Conservation (phyloP, 495 filamentous ascomycete genomes). For the Chaetomium fimeti region DNA sequence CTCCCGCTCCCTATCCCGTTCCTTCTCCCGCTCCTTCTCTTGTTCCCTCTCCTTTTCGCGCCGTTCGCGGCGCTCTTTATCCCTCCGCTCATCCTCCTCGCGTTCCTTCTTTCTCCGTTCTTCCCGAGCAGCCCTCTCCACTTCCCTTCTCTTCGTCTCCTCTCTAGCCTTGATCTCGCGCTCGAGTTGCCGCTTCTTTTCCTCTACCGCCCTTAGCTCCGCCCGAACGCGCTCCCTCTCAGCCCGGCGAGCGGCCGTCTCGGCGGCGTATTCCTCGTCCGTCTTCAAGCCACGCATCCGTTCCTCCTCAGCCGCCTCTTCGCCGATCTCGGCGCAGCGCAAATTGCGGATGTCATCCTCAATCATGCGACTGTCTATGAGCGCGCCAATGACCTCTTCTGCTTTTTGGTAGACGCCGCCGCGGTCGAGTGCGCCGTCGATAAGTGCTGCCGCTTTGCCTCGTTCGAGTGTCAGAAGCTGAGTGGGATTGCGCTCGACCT, state of each 20-base stretch:
- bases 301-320: slow-evolving; percentile 68
- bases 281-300: slow-evolving; percentile 69
- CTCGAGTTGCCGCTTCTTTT: slow-evolving; percentile 63
- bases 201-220: slow-evolving; percentile 62
- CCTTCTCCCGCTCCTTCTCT: slow-evolving; percentile 56
- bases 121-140: slow-evolving; percentile 58
- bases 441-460: slow-evolving; percentile 74
- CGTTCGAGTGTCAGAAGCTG: slow-evolving; percentile 73
- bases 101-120: slow-evolving; percentile 56
- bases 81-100: slow-evolving; percentile 59
- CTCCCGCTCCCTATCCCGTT: slow-evolving; percentile 42
- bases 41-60: slow-evolving; percentile 57
- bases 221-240: slow-evolving; percentile 64
- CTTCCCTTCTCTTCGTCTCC: slow-evolving; percentile 54
- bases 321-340: slow-evolving; percentile 70
- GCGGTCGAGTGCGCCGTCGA: slow-evolving; percentile 83
- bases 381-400: slow-evolving; percentile 61
- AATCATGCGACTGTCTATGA: slow-evolving; percentile 67
- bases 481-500: slow-evolving; percentile 76
- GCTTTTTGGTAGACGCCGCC: slow-evolving; percentile 76
- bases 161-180: slow-evolving; percentile 64
- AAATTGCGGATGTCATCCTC: slow-evolving; percentile 67
- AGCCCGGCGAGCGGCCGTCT: slow-evolving; percentile 63
- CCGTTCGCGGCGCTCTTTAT: slow-evolving; percentile 56
- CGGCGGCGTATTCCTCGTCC: slow-evolving; percentile 74